Evolutionary conservation across 306 rosid genomes (phyloP), one percentile per base, ranked within the genome.

Genomic region (Vigna nakashimae): DNA sequence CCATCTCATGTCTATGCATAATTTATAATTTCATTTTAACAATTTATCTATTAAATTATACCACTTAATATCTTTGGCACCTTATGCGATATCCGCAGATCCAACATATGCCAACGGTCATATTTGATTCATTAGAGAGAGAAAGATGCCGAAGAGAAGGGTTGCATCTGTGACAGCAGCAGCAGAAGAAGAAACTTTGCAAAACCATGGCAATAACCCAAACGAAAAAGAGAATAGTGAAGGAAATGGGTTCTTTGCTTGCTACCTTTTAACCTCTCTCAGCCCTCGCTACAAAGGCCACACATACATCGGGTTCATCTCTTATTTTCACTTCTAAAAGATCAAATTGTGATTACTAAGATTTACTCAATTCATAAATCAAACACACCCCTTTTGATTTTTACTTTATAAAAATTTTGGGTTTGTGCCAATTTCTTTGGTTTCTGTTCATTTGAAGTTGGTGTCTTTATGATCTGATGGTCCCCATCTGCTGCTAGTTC

Each of bases 201-300:
- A 52, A 53, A 1, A 38, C 1, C 62, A 81, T 66, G 9, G 24
- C 10, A 77, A 62, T 9, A 53, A 36, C 64, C 80, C 65, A 22
- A 84, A 67, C 16, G 86, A 82, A 62, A 65, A 10, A 60, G 38
- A 49, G 4, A 46, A 6, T 36, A 12, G 30, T 36, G 88, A 79
- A 30, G 83, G 60, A 50, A 65, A 82, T 28, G 85, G 94, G 3
- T 95, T 95, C 82, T 95, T 86, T 76, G 93, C 94, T 7, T 95
- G 99, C 80, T 95, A 95, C 79, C 92, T 95, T 6, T 66, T 92
- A 82, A 65, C 80, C 51, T 95, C 99, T 73, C 90, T 86, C 80
- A 88, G 84, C 40, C 99, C 99, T 1, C 94, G 99, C 71, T 88
- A 18, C 90, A 91, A 92, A 84, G 94, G 97, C 81, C 96, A 92